phyloP scores from a whole-genome alignment of 2,329 filamentous ascomycete species.

The Venturia effusa region DNA sequence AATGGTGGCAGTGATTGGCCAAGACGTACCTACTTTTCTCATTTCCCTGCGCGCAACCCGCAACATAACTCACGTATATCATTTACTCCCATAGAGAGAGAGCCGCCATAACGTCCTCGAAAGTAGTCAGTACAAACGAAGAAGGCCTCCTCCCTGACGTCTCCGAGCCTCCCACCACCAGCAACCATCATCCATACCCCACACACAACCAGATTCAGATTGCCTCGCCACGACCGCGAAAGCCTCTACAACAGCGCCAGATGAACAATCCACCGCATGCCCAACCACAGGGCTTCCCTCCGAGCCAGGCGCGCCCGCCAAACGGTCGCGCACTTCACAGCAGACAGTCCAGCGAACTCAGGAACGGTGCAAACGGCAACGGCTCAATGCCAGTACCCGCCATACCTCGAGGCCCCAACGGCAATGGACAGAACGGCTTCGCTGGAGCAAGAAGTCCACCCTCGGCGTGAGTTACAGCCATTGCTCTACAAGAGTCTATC shows the following conservation, averaged over 20 bases:
- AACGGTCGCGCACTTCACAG: slow-evolving; percentile 15
- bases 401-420: slow-evolving; percentile 18
- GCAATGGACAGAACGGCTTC: slow-evolving; percentile 2
- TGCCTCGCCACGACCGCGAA: not conserved
- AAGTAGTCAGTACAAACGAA: not conserved
- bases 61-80: not conserved
- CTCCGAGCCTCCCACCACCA: not conserved
- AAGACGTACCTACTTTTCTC: not conserved
- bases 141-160: not conserved
- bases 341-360: slow-evolving; percentile 22
- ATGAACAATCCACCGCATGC: slow-evolving; percentile 14
- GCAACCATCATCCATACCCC: not conserved
- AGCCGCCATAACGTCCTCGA: not conserved
- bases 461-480: slow-evolving; percentile 1
- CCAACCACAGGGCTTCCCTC: slow-evolving; percentile 14
- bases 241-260: not conserved
- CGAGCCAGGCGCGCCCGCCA: slow-evolving; percentile 12
- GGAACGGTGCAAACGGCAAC: slow-evolving; percentile 20
- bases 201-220: not conserved
- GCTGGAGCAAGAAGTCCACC: slow-evolving; percentile 11
- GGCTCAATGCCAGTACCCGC: slow-evolving; percentile 26
- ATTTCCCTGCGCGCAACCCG: not conserved
- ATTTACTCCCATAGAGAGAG: not conserved
- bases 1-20: not conserved
- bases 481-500: not conserved